phyloP scores from a whole-genome alignment of 1,284 basidiomycete genomes.

The Naganishia sp. region DNA sequence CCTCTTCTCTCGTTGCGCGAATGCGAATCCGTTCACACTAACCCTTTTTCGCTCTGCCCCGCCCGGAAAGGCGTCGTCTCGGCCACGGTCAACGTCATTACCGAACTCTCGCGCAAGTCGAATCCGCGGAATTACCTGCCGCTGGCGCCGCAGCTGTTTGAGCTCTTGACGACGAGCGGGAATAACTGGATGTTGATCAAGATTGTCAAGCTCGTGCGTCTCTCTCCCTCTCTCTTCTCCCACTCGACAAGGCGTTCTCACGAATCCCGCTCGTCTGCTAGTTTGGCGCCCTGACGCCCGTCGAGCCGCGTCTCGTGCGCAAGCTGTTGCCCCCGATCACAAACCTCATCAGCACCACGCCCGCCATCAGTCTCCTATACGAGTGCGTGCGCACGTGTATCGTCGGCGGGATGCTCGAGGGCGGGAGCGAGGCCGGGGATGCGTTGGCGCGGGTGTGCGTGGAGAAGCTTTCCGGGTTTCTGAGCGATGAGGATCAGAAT shows the following conservation, averaged over 20 bases:
- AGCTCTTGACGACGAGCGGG: slow-evolving; percentile 86
- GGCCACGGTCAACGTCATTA: slow-evolving; percentile 89
- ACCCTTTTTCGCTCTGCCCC: background rate
- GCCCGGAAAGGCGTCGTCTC: slow-evolving; percentile 73
- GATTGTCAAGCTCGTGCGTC: slow-evolving; percentile 85
- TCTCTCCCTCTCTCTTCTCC: slow-evolving; percentile 29
- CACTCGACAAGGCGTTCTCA: too few species aligned
- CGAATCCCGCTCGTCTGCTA: too few species aligned
- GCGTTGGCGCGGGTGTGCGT: slow-evolving; percentile 84
- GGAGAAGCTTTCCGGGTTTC: slow-evolving; percentile 87
- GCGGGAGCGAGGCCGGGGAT: slow-evolving; percentile 66
- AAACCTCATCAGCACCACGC: slow-evolving; percentile 90
- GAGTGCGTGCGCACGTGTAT: slow-evolving; percentile 99
- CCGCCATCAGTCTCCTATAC: slow-evolving; percentile 92
- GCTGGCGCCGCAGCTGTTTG: slow-evolving; percentile 89
- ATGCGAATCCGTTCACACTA: background rate
- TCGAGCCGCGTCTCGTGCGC: slow-evolving; percentile 89
- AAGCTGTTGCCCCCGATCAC: slow-evolving; percentile 92
- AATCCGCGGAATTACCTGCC: slow-evolving; percentile 76
- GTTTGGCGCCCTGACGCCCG: slow-evolving; percentile 87
- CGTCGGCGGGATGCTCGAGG: slow-evolving; percentile 92
- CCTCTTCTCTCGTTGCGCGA: background rate
- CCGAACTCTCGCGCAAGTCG: slow-evolving; percentile 77
- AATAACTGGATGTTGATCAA: slow-evolving; percentile 99
- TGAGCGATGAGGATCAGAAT: slow-evolving; percentile 93